Base-by-base conservation (phyloP, 2,329 filamentous ascomycete genomes). In the Bipolaris gigantea region DNA sequence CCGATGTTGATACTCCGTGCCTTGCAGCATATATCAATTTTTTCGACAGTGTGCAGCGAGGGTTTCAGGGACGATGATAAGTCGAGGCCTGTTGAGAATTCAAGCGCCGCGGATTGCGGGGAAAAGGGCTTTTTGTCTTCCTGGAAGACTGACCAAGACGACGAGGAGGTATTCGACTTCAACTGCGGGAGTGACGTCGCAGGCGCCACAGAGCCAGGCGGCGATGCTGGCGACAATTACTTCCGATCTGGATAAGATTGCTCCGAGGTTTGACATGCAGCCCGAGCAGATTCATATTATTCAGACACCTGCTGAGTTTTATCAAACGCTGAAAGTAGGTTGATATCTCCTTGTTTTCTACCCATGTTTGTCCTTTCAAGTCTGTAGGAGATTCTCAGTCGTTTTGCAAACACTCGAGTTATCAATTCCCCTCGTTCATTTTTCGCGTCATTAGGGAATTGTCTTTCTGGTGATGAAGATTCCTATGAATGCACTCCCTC, bases 231-330 rank as follows among this genome's bases (percentile, higher is more conserved):
- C 82, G 15, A 79, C 80, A 13, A 81, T 89, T 50, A 87, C 84
- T 11, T 79, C 80, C 39, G 92, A 99, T 73, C 79, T 99, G 56
- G 94, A 99, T 73, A 88, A 83, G 64, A 85, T 97, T 60, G 89
- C 92, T 3, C 94, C 94, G n/a, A 88, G 89, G 40, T 96, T 99
- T 65, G 89, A 92, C 70, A 81, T 99, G 23, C 80, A 86, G 23
- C 90, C 91, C 1, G 89, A 90, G 5, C 85, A 93, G 54, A 89
- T 99, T 45, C 81, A 83, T 10, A 88, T 99, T 18, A 75, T 99
- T 11, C 83, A 86, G 64, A 88, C 89, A 2, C 94, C 94, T 0
- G 76, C 84, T n/a, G 89, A 93, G 48, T 99, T 99, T 72, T 99
- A 97, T 75, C 86, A 89, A 64, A 90, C 88, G 7, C 79, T 99